Evolutionary conservation across 1,284 basidiomycete genomes (phyloP), one percentile per base, ranked within the genome.

Genomic region (Malassezia sympodialis): DNA sequence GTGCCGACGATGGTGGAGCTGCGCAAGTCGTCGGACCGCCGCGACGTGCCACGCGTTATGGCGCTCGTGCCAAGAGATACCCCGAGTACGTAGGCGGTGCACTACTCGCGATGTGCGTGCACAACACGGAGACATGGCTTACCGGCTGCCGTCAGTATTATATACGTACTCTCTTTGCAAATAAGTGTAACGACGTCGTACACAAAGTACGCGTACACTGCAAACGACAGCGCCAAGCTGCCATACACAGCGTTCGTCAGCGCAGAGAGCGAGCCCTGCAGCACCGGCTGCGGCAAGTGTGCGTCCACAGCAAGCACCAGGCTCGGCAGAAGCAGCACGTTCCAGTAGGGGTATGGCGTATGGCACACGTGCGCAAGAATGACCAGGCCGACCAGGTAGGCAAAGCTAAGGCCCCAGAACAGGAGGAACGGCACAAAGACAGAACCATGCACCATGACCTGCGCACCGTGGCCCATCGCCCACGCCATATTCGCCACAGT

Each of bases 341-440:
- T 88, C 83, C 85, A 90, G 74, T 81, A 80, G 0, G 91, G 91
- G 79, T 96, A 94, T 4, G 83, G 79, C 35, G 81, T 80, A 62
- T 83, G 83, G 48, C 90, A 91, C 37, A 96, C 84, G 76, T 98
- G 93, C 0, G 90, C 88, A 31, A 96, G 78, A 72, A 96, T 96
- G 77, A 96, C 86, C 63, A 87, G 79, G 32, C 89, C 88, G 41
- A 96, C 91, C 68, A 80, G 77, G 68, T 81, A 79, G 4, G 79
- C 77, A 62, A 88, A 89, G 67, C 85, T 83, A 46, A 89, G 76
- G 21, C 88, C 93, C 90, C 90, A 96, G 41, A 85, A 85, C 62
- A 83, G 84, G 17, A 91, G 76, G 79, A 93, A 93, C 0, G 90
- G 88, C 5, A 96, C 77, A 68, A 96, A 84, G 19, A 85, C 56